These are phyloP conservation scores for Irpex lacteus DNA, from an alignment of 1,284 basidiomycete species.

Conservation along the genomic window DNA sequence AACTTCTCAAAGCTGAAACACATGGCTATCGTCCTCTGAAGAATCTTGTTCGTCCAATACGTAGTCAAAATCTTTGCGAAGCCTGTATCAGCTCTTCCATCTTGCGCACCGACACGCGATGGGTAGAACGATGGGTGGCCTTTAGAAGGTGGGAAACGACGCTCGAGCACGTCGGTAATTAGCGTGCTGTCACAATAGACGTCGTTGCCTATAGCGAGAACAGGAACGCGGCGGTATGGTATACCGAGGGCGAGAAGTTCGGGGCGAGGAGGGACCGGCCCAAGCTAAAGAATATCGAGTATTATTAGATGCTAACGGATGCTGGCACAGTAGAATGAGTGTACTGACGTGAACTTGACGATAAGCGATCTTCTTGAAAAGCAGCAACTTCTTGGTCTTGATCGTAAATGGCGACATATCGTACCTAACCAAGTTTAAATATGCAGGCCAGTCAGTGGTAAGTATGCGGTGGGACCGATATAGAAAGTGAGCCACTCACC, in stretches of 20 bases:
- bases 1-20: neutral
- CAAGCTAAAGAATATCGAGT: too few relatives aligned
- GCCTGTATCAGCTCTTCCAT: neutral
- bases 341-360: too few relatives aligned
- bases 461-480: too few relatives aligned
- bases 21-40: neutral
- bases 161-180: conserved; percentile 40
- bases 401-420: too few relatives aligned
- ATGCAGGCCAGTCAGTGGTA: too few relatives aligned
- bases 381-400: too few relatives aligned
- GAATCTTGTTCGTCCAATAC: neutral
- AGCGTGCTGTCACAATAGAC: conserved; percentile 52
- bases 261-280: neutral
- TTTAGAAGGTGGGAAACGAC: neutral
- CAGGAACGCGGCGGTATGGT: conserved; percentile 52
- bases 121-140: neutral
- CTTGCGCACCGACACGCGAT: neutral
- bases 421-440: too few relatives aligned
- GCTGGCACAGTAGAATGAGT: too few relatives aligned
- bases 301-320: too few relatives aligned
- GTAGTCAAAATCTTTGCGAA: neutral
- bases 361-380: too few relatives aligned
- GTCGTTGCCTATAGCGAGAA: conserved; percentile 56
- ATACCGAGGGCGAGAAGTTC: conserved; percentile 44
- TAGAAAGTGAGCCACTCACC: too few relatives aligned